Conservation (phyloP, 495 filamentous ascomycete species). For the Hypoxylon lenormandii region DNA sequence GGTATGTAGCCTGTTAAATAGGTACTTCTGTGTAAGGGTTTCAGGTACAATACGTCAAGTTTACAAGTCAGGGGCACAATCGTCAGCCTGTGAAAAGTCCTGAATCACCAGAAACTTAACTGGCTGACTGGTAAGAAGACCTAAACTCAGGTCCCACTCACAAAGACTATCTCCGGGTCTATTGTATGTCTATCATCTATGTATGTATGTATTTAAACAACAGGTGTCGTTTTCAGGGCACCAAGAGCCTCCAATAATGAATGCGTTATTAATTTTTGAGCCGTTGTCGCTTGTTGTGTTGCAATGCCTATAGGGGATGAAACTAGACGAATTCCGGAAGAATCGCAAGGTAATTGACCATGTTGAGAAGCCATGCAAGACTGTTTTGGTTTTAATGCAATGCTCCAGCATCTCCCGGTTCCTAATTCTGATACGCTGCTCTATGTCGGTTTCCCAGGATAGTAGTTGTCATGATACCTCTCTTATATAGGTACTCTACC, state of each 20-base stretch:
- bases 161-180: constrained; percentile 6
- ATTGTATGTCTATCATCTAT: neutral
- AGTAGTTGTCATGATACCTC: constrained; percentile 11
- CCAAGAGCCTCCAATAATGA: constrained; percentile 23
- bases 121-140: no score
- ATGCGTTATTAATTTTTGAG: constrained; percentile 42
- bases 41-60: no score
- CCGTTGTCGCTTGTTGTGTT: constrained; percentile 20
- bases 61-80: no score
- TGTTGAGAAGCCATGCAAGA: constrained; percentile 5
- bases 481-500: no score
- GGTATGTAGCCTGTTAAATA: no score
- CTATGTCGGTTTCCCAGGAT: constrained; percentile 18
- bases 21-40: no score
- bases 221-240: constrained; percentile 37
- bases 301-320: constrained; percentile 17
- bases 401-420: constrained; percentile 15
- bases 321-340: constrained; percentile 11
- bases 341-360: constrained; percentile 14
- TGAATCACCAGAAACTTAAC: constrained; percentile 5
- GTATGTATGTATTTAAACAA: constrained; percentile 18
- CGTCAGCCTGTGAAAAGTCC: no score
- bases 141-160: constrained; percentile 18
- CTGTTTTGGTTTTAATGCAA: constrained; percentile 15
- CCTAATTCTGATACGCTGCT: constrained; percentile 19